A percentile compares a stretch with the other conserved stretches of the same genome.
phyloP scores from a whole-genome alignment of 768 basidiomycete genomes.

The Panaeolus cyanescens region DNA sequence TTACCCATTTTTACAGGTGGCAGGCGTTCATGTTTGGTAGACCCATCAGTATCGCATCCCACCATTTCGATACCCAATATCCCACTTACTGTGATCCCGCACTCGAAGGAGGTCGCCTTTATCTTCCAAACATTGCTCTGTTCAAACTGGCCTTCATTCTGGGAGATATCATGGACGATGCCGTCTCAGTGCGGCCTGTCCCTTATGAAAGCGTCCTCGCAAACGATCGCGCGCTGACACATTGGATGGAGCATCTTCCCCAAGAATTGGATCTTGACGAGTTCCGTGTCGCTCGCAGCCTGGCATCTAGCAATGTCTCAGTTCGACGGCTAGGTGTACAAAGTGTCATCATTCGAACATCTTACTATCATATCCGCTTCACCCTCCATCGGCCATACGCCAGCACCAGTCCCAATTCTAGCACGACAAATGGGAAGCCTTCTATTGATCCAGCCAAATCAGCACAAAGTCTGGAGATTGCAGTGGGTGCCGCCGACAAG shows the following conservation, averaged over 20 bases:
- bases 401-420: conserved; percentile 32
- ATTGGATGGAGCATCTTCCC: conserved; percentile 81
- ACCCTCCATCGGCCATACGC: conserved; percentile 83
- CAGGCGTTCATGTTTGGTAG: conserved; percentile 88
- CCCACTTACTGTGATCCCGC: conserved; percentile 69
- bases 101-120: conserved; percentile 66
- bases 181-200: conserved; percentile 78
- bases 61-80: conserved; percentile 82
- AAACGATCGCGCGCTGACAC: conserved; percentile 68
- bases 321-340: conserved; percentile 74
- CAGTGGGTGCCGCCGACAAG: conserved; percentile 75
- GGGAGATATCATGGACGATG: conserved; percentile 85
- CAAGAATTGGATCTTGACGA: conserved; percentile 77
- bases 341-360: conserved; percentile 76
- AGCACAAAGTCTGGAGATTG: conserved; percentile 68
- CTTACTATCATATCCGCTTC: conserved; percentile 83
- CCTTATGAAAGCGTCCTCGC: conserved; percentile 72
- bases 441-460: conserved; percentile 42
- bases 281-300: conserved; percentile 68
- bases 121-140: conserved; percentile 73
- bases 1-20: conserved; percentile 52
- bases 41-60: conserved; percentile 71
- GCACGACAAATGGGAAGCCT: conserved; percentile 23
- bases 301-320: conserved; percentile 62
- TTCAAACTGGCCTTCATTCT: conserved; percentile 78